These are phyloP conservation scores for Colletotrichum lindemuthianum DNA, from an alignment of 2,329 filamentous ascomycete species.

Conservation along the genomic window DNA sequence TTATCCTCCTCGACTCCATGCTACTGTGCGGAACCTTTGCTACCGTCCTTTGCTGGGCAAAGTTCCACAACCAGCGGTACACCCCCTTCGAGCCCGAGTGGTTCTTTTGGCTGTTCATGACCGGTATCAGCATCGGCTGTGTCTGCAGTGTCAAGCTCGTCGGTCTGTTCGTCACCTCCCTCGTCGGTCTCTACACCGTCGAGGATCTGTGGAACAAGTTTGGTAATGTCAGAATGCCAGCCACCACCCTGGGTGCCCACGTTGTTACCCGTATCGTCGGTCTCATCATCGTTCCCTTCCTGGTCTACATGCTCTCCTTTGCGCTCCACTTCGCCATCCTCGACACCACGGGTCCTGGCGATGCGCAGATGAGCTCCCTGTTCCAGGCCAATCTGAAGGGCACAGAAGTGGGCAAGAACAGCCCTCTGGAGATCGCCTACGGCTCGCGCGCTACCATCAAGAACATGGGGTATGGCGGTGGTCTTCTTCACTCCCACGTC, in stretches of 20 bases:
- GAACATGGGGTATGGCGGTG: conserved; percentile 99
- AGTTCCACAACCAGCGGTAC: conserved; percentile 89
- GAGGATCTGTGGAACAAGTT: conserved; percentile 99
- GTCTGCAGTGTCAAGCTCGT: conserved; percentile 99
- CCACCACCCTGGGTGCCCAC: conserved; percentile 78
- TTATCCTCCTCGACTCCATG: conserved; percentile 99
- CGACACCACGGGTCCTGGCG: conserved; percentile 91
- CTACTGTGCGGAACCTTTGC: conserved; percentile 98
- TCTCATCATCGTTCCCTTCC: conserved; percentile 86
- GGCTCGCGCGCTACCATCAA: conserved; percentile 94
- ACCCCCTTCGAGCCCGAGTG: conserved; percentile 90
- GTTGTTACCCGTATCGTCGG: conserved; percentile 82
- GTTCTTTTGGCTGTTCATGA: conserved; percentile 95
- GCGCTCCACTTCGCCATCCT: conserved; percentile 94
- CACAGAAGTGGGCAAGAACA: conserved; percentile 93
- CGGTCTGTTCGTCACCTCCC: conserved; percentile 91
- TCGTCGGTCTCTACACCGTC: conserved; percentile 94
- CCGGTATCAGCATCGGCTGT: conserved; percentile 94
- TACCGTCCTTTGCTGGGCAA: conserved; percentile 96
- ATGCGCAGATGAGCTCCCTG: conserved; percentile 99
- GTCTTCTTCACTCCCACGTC: conserved; percentile 93
- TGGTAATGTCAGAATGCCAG: conserved; percentile 90
- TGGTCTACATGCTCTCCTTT: conserved; percentile 96
- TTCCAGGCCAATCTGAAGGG: conserved; percentile 97
- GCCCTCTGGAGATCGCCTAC: conserved; percentile 88